Percentiles rank a stretch among this genome's conserved stretches.
Conservation (phyloP, 148 eudicot genomes). For the Rhododendron ferrugineum region DNA sequence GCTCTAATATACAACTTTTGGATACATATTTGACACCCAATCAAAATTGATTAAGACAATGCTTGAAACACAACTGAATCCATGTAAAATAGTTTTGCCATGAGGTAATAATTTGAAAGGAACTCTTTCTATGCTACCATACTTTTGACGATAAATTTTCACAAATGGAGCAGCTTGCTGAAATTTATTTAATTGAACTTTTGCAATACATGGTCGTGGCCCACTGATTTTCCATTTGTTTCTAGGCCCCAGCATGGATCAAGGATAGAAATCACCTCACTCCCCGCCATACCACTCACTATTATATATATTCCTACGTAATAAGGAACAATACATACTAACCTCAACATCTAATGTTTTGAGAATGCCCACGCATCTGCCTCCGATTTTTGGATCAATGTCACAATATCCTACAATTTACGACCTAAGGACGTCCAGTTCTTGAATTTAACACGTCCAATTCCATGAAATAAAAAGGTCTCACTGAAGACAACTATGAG, state of each 20-base stretch:
- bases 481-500: background rate
- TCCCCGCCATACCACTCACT: background rate
- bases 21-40: no score
- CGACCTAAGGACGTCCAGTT: background rate
- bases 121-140: no score
- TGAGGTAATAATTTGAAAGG: no score
- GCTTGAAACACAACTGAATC: no score
- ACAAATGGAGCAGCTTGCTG: background rate
- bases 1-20: no score
- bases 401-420: background rate
- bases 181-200: no score
- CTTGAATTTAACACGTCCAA: background rate
- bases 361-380: background rate
- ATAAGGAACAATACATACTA: background rate
- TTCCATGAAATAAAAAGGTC: background rate
- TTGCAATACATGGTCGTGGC: no score
- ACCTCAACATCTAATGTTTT: background rate
- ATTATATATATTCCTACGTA: no score
- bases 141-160: no score
- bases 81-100: no score
- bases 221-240: no score
- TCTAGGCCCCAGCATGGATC: background rate
- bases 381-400: background rate
- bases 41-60: no score
- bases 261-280: background rate